These are phyloP conservation scores for Lachnellula willkommii DNA, from an alignment of 2,329 filamentous ascomycete genomes.

Conservation along the genomic window DNA sequence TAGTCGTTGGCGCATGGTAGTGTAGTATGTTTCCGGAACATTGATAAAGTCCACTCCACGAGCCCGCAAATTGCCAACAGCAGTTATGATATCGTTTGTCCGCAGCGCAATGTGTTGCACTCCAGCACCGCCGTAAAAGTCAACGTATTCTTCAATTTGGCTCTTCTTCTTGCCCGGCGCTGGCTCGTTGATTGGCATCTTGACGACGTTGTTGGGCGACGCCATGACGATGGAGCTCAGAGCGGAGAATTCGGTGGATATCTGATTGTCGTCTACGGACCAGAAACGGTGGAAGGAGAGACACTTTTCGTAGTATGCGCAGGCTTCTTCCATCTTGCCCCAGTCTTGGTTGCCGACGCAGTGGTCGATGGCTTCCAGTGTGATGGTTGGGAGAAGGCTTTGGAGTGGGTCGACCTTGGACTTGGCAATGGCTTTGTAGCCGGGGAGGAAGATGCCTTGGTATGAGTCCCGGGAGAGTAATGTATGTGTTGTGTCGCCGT, in stretches of 20 bases:
- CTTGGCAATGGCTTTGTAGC: constrained; percentile 56
- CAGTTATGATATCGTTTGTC: constrained; percentile 71
- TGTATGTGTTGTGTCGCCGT: constrained; percentile 93
- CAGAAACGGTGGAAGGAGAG: constrained; percentile 96
- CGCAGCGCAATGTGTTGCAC: constrained; percentile 91
- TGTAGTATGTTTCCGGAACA: constrained; percentile 84
- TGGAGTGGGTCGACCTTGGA: constrained; percentile 32
- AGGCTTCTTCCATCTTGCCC: constrained; percentile 72
- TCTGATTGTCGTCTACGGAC: constrained; percentile 89
- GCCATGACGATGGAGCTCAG: constrained; percentile 88
- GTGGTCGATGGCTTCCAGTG: constrained; percentile 78
- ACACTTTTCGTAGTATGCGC: constrained; percentile 73
- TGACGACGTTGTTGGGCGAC: constrained; percentile 76
- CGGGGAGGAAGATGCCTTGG: constrained; percentile 73
- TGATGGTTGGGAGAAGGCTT: constrained; percentile 54
- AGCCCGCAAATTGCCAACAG: constrained; percentile 74
- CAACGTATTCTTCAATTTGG: constrained; percentile 90
- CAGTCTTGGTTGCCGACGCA: constrained; percentile 97
- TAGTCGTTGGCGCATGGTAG: constrained; percentile 66
- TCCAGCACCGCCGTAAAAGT: constrained; percentile 84
- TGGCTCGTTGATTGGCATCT: constrained; percentile 98
- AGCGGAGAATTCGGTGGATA: constrained; percentile 88
- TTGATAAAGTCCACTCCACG: constrained; percentile 89
- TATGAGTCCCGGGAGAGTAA: constrained; percentile 71
- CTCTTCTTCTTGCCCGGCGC: constrained; percentile 83